Evolutionary conservation across 2,329 filamentous ascomycete species (phyloP), one percentile per base, ranked within the genome.

Genomic region (Emmonsiellopsis sp.): DNA sequence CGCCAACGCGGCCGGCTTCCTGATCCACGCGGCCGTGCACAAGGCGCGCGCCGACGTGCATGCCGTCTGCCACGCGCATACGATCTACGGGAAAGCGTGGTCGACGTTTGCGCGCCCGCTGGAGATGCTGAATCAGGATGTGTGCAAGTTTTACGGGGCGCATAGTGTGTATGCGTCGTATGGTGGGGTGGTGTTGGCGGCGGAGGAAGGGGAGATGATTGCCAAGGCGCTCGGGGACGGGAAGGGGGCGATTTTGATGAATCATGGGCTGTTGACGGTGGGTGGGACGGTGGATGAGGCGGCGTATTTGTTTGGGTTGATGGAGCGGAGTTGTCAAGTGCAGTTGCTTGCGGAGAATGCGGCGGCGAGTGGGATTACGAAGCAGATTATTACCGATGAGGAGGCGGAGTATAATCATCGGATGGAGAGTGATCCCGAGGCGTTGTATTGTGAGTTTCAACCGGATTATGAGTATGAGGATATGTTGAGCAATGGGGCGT

Each of bases 271-370:
- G 37, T 68, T 89, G 49, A 87, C 84, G 0, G 85, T 87, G 0
- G 86, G 86, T 3, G 62, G 67, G 6, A 89, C 86, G 0, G 85
- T 89, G 2, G 86, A 89, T 63, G 86, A 89, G 67, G 86, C 86
- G 1, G 82, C 82, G 0, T 89, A 84, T 65, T 66, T 88, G 50
- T 86, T 87, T 63, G 82, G 80, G 0, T 69, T 85, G 44, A 75
- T 88, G 65, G 86, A 89, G 66, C 76, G 84, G 48, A 82, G 79
- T 46, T 88, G 86, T 64, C 76, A 81, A 53, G 78, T 86, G 34
- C 85, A 89, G 70, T 71, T 88, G 50, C 71, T 77, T 59, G 81
- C 83, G 39, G 86, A 89, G 69, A 84, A 85, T 0, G 85, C 86
- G 0, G 79, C 77, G 2, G 77, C 73, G 10, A 76, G 77, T 42